phyloP scores from a whole-genome alignment of 371 early-diverging fungal genomes.

The Phascolomyces articulosus region DNA sequence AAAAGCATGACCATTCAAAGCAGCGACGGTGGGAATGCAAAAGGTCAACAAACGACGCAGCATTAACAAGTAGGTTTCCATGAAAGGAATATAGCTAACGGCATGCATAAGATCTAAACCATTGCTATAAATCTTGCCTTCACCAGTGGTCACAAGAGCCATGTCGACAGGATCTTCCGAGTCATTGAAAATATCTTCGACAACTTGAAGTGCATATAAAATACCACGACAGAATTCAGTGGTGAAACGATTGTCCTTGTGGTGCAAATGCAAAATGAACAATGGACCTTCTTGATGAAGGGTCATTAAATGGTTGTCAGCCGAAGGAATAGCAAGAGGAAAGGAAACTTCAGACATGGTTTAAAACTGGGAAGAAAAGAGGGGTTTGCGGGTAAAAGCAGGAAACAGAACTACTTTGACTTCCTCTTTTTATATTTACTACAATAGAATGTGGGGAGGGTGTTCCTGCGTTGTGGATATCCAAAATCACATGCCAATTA shows the following conservation, averaged over 20 bases:
- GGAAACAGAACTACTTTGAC: background rate
- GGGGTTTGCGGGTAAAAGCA: background rate
- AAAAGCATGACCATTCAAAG: constrained; percentile 84
- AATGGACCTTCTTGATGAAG: constrained; percentile 57
- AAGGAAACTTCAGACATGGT: constrained; percentile 17
- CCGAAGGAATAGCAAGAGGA: constrained; percentile 41
- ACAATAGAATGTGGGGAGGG: no score
- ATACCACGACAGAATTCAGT: constrained; percentile 61
- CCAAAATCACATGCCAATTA: background rate
- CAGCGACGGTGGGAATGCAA: constrained; percentile 83
- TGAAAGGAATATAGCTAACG: constrained; percentile 45
- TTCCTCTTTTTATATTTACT: no score
- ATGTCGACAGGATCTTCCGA: constrained; percentile 40
- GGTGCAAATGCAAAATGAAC: constrained; percentile 61
- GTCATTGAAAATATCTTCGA: constrained; percentile 55
- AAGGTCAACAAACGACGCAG: constrained; percentile 65
- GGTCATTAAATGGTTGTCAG: constrained; percentile 44
- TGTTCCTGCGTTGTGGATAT: no score
- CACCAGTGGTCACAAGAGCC: constrained; percentile 66
- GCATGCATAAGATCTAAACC: constrained; percentile 71
- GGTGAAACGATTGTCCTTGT: constrained; percentile 75
- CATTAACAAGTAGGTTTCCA: constrained; percentile 50
- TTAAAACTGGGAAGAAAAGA: background rate
- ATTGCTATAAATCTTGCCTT: constrained; percentile 79
- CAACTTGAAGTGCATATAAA: constrained; percentile 59